Percentiles rank a stretch among this genome's conserved stretches.
Evolutionary conservation across 2,329 filamentous ascomycete species (phyloP).

Genomic region (Thelonectria discophora): DNA sequence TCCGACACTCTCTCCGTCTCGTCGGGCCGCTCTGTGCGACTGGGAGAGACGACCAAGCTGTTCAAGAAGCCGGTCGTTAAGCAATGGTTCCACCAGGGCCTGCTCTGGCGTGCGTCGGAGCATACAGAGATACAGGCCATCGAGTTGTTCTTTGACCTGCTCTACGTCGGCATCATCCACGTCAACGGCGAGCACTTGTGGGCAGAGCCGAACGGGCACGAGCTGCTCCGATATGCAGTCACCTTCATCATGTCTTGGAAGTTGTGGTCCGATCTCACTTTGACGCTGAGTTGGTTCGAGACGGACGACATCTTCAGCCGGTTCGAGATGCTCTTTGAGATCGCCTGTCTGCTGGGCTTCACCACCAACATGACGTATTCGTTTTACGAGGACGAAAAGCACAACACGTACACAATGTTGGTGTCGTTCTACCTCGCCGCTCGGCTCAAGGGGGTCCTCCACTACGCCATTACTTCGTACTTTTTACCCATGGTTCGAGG

Average conservation of each 20-base stretch:
- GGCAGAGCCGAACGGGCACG: slow-evolving; percentile 62
- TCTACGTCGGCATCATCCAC: slow-evolving; percentile 72
- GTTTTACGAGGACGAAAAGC: slow-evolving; percentile 53
- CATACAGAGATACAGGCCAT: slow-evolving; percentile 69
- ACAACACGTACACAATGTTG: slow-evolving; percentile 65
- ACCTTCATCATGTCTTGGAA: slow-evolving; percentile 72
- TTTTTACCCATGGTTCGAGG: slow-evolving; percentile 66
- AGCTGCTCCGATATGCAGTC: slow-evolving; percentile 67
- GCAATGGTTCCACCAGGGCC: slow-evolving; percentile 72
- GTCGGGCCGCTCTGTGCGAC: slow-evolving; percentile 40
- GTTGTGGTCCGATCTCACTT: slow-evolving; percentile 68
- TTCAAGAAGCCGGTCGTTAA: slow-evolving; percentile 68
- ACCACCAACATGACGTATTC: slow-evolving; percentile 70
- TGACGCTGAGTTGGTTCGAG: slow-evolving; percentile 69
- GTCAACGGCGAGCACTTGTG: slow-evolving; percentile 69
- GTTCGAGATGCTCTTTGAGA: slow-evolving; percentile 66
- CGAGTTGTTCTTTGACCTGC: slow-evolving; percentile 71
- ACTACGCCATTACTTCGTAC: slow-evolving; percentile 55
- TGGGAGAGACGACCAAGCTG: slow-evolving; percentile 59
- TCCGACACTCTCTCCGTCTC: slow-evolving; percentile 40
- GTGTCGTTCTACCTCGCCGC: slow-evolving; percentile 69
- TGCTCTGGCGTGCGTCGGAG: slow-evolving; percentile 68
- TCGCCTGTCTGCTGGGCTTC: slow-evolving; percentile 68
- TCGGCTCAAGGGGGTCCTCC: slow-evolving; percentile 61
- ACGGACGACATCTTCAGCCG: slow-evolving; percentile 68